Conservation (phyloP, 768 basidiomycete species). For the Russula ochroleuca region DNA sequence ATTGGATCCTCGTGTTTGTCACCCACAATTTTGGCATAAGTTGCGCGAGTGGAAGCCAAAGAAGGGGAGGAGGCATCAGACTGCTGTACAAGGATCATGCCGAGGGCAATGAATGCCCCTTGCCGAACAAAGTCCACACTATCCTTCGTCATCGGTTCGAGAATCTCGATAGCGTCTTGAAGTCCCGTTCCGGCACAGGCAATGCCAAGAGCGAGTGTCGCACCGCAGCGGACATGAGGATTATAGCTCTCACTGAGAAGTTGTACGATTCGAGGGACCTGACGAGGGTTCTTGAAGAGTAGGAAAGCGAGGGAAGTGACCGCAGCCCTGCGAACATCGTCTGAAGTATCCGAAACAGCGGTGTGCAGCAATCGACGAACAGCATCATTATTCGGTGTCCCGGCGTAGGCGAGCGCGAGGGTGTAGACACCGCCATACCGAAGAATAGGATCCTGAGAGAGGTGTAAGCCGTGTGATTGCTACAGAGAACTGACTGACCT, state of each 20-base stretch:
- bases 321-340: constrained; percentile 94
- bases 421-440: constrained; percentile 98
- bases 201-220: constrained; percentile 93
- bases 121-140: constrained; percentile 98
- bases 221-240: constrained; percentile 96
- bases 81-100: constrained; percentile 96
- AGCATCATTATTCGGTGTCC: constrained; percentile 91
- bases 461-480: constrained; percentile 11
- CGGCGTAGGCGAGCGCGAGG: constrained; percentile 92
- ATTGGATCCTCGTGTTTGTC: constrained; percentile 99
- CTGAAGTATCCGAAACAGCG: constrained; percentile 96
- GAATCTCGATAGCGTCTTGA: constrained; percentile 93
- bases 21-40: constrained; percentile 82
- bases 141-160: constrained; percentile 98
- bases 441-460: constrained; percentile 81
- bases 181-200: constrained; percentile 97
- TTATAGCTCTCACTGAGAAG: constrained; percentile 97
- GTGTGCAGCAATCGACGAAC: constrained; percentile 90
- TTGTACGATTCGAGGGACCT: constrained; percentile 96
- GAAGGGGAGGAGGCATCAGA: constrained; percentile 87
- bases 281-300: constrained; percentile 92
- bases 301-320: constrained; percentile 95
- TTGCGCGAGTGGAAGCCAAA: constrained; percentile 70
- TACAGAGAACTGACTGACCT: constrained; percentile 46
- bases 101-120: constrained; percentile 91